phyloP scores from a whole-genome alignment of 2,329 filamentous ascomycete species.

The Colletotrichum horii region DNA sequence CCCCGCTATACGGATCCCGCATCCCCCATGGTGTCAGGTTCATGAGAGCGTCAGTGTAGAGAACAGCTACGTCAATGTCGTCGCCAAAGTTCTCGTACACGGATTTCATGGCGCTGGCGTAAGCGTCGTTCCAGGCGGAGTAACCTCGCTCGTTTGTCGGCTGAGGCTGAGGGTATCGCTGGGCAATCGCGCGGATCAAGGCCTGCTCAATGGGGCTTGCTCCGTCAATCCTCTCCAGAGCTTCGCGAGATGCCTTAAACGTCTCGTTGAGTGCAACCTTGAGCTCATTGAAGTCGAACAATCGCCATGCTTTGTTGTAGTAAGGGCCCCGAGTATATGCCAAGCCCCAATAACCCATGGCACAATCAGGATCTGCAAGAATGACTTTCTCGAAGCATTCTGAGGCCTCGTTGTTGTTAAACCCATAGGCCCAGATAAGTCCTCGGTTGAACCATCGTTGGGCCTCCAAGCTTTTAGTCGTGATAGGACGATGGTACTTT shows the following conservation, averaged over 20 bases:
- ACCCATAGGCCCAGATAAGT: constrained; percentile 63
- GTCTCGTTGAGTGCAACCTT: neutral
- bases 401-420: constrained; percentile 64
- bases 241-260: constrained; percentile 8
- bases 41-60: constrained; percentile 27
- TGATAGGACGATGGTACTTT: constrained; percentile 47
- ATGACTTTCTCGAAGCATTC: constrained; percentile 53
- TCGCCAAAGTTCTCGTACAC: constrained; percentile 10
- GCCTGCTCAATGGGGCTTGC: constrained; percentile 12
- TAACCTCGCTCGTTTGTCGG: neutral
- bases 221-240: neutral
- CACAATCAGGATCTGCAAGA: constrained; percentile 44
- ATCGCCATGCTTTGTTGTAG: constrained; percentile 33
- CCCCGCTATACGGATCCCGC: constrained; percentile 18
- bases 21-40: constrained; percentile 21
- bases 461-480: constrained; percentile 44
- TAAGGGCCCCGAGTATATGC: constrained; percentile 65
- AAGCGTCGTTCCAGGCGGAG: constrained; percentile 13
- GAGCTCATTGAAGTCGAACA: constrained; percentile 25
- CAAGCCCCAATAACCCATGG: constrained; percentile 58
- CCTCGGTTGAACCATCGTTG: constrained; percentile 65
- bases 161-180: constrained; percentile 15
- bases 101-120: constrained; percentile 24
- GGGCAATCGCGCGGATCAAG: constrained; percentile 20
- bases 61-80: constrained; percentile 18